Percentiles rank a stretch among this genome's conserved stretches.
phyloP scores from a whole-genome alignment of 306 rosid species.

The Fragaria vesca region DNA sequence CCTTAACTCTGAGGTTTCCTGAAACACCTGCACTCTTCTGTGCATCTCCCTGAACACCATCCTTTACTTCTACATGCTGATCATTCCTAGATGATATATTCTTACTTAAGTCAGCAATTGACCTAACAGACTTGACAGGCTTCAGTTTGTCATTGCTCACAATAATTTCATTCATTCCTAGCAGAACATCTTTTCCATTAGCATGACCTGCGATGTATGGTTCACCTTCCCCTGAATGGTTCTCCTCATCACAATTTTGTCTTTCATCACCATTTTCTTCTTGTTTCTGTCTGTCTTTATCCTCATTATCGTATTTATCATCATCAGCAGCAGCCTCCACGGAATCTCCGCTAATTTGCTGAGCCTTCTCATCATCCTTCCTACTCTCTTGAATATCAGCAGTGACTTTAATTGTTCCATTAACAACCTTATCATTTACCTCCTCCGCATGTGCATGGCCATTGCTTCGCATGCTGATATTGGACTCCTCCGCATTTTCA shows the following conservation, averaged over 20 bases:
- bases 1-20: conserved; percentile 47
- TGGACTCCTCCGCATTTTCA: conserved; percentile 38
- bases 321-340: conserved; percentile 30
- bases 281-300: conserved; percentile 27
- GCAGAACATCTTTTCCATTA: conserved; percentile 31
- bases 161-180: conserved; percentile 36
- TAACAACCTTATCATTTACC: conserved; percentile 27
- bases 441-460: conserved; percentile 32
- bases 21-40: conserved; percentile 39
- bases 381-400: conserved; percentile 24
- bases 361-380: conserved; percentile 27
- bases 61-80: conserved; percentile 45
- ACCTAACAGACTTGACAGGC: conserved; percentile 81
- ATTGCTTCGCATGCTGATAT: conserved; percentile 36
- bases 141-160: conserved; percentile 54
- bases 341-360: conserved; percentile 34
- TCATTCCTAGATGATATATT: conserved; percentile 38
- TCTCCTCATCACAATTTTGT: conserved; percentile 33
- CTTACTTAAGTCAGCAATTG: conserved; percentile 56
- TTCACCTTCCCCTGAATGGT: conserved; percentile 41
- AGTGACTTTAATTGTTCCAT: conserved; percentile 16
- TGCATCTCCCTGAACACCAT: conserved; percentile 46
- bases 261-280: conserved; percentile 28
- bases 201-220: conserved; percentile 24
- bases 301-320: conserved; percentile 33